Percentiles rank a stretch among this genome's conserved stretches.
Conservation (phyloP, 2,329 filamentous ascomycete genomes). For the Aspergillus terreus region DNA sequence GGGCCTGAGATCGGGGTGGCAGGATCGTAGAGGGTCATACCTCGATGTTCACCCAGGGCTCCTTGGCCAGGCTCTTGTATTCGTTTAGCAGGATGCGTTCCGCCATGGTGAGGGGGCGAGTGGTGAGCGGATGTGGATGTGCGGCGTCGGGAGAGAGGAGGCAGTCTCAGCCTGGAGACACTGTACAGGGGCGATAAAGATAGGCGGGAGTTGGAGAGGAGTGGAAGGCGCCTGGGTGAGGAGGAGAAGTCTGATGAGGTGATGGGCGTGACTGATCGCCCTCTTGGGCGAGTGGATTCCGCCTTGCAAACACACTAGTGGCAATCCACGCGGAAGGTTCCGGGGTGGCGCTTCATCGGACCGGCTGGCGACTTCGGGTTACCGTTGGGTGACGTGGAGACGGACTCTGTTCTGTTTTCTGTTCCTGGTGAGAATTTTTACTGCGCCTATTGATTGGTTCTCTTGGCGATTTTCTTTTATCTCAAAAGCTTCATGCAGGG, state of each 20-base stretch:
- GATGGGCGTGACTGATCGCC: neutral
- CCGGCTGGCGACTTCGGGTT: neutral
- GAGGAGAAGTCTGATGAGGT: neutral
- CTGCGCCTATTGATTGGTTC: too few species aligned
- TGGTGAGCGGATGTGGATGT: neutral
- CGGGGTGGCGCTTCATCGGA: slow-evolving; percentile 12
- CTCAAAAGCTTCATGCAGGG: too few species aligned
- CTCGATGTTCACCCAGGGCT: slow-evolving; percentile 92
- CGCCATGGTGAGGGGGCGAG: slow-evolving; percentile 43
- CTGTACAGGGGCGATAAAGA: neutral
- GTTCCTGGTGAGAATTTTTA: neutral
- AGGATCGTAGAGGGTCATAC: slow-evolving; percentile 44
- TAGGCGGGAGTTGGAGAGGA: neutral
- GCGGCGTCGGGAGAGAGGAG: neutral
- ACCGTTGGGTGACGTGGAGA: neutral
- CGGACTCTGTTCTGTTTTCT: neutral
- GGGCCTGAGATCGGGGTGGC: neutral
- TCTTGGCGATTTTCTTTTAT: too few species aligned
- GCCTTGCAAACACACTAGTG: slow-evolving; percentile 3
- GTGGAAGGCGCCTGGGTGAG: neutral
- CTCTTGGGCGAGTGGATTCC: slow-evolving; percentile 6
- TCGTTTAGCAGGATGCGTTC: slow-evolving; percentile 88
- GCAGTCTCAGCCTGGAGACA: neutral
- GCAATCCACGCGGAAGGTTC: slow-evolving; percentile 18
- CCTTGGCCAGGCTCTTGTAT: slow-evolving; percentile 74